phyloP scores from a whole-genome alignment of 1,139 yeast genomes.

The Eremothecium gossypii region DNA sequence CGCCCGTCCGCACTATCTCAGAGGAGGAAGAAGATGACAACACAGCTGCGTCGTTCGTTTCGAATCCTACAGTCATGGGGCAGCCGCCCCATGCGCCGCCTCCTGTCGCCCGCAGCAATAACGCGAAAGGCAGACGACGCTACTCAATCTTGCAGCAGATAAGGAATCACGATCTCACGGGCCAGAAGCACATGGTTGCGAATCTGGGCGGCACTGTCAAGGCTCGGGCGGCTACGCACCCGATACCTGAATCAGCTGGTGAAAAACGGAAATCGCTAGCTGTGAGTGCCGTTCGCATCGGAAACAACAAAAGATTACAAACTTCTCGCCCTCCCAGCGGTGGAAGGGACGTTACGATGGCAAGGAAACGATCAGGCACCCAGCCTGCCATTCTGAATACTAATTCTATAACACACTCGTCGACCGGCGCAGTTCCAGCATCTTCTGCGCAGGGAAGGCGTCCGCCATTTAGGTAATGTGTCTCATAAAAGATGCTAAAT shows the following conservation, averaged over 20 bases:
- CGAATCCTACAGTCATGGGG: conserved; percentile 20
- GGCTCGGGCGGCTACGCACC: conserved; percentile 1
- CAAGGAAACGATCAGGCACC: too few species aligned
- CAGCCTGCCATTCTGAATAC: too few species aligned
- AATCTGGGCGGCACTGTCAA: neutral
- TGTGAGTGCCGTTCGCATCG: conserved; percentile 23
- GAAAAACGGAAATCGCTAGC: conserved; percentile 18
- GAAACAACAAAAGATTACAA: conserved; percentile 6
- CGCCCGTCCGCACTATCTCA: neutral
- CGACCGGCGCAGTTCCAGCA: too few species aligned
- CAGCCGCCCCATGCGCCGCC: conserved; percentile 5
- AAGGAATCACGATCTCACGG: conserved; percentile 21
- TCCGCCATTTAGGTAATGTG: too few species aligned
- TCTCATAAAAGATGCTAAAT: too few species aligned
- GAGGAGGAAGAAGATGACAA: conserved; percentile 25
- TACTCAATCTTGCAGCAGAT: conserved; percentile 28
- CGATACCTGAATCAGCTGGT: neutral
- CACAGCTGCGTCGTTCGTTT: conserved; percentile 29
- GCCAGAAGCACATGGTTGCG: conserved; percentile 6
- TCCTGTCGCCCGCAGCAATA: conserved; percentile 9
- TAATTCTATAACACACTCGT: too few species aligned
- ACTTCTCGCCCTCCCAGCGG: too few species aligned
- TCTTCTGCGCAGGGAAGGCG: too few species aligned
- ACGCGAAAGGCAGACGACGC: conserved; percentile 17
- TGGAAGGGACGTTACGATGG: too few species aligned